Conservation (phyloP, 768 basidiomycete species). For the Gyrodon lividus region DNA sequence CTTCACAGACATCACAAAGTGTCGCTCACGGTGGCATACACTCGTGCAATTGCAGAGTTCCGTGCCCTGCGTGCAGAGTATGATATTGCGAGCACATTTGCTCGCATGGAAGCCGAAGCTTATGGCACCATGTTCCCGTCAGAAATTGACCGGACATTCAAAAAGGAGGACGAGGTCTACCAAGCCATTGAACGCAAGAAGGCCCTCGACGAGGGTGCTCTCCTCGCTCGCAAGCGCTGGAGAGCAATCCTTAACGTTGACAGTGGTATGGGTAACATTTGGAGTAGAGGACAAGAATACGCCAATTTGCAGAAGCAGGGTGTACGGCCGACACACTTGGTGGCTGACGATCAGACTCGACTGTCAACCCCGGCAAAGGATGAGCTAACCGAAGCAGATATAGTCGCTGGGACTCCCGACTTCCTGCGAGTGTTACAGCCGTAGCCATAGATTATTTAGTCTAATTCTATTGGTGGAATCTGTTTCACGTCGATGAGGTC, state of each 20-base stretch:
- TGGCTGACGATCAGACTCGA: constrained; percentile 41
- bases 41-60: constrained; percentile 78
- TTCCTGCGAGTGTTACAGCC: constrained; percentile 6
- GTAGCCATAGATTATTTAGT: neutral
- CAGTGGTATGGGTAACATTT: constrained; percentile 43
- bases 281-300: constrained; percentile 77
- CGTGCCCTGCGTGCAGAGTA: constrained; percentile 84
- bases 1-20: constrained; percentile 63
- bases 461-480: neutral
- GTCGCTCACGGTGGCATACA: constrained; percentile 79
- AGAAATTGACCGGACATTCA: constrained; percentile 60
- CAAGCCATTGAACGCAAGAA: constrained; percentile 57
- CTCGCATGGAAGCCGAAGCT: constrained; percentile 75
- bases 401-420: constrained; percentile 5
- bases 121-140: constrained; percentile 68
- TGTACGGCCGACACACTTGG: constrained; percentile 63
- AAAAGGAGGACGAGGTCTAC: constrained; percentile 60
- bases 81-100: constrained; percentile 72
- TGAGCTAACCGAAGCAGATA: constrained; percentile 11
- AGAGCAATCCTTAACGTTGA: constrained; percentile 56
- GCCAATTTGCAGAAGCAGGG: constrained; percentile 71
- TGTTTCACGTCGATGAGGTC: neutral
- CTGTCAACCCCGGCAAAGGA: constrained; percentile 22
- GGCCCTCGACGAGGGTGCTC: constrained; percentile 56
- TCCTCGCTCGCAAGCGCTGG: constrained; percentile 75